Conservation (phyloP, 495 filamentous ascomycete genomes). For the Daldinia bambusicola region DNA sequence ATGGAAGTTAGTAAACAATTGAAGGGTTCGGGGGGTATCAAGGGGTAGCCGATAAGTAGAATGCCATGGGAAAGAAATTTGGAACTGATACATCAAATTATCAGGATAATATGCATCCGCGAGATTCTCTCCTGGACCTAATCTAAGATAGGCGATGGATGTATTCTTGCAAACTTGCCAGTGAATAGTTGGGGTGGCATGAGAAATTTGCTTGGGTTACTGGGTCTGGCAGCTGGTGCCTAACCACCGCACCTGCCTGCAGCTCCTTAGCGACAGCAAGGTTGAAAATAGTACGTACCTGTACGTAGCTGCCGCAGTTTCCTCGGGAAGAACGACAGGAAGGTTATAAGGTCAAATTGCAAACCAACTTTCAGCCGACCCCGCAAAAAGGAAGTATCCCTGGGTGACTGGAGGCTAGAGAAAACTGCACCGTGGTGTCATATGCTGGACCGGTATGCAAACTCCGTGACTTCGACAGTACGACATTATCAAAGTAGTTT, state of each 20-base stretch:
- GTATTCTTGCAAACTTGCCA: too few species aligned
- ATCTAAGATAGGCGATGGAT: too few species aligned
- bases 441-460: constrained; percentile 18
- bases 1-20: too few species aligned
- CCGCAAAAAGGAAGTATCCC: constrained; percentile 13
- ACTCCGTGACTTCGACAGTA: constrained; percentile 17
- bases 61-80: too few species aligned
- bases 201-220: neutral
- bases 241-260: neutral
- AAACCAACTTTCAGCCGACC: constrained; percentile 11
- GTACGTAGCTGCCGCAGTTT: neutral
- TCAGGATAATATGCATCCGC: too few species aligned
- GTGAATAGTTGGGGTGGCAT: neutral
- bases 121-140: too few species aligned
- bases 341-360: constrained; percentile 2
- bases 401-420: constrained; percentile 23
- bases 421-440: constrained; percentile 3
- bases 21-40: too few species aligned
- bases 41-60: too few species aligned
- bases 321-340: neutral
- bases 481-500: neutral
- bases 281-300: neutral
- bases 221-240: neutral
- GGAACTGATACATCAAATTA: too few species aligned
- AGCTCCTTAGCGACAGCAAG: neutral